Evolutionary conservation across 2,329 filamentous ascomycete species (phyloP), one percentile per base, ranked within the genome.

Genomic region (Clarireedia hainanense): DNA sequence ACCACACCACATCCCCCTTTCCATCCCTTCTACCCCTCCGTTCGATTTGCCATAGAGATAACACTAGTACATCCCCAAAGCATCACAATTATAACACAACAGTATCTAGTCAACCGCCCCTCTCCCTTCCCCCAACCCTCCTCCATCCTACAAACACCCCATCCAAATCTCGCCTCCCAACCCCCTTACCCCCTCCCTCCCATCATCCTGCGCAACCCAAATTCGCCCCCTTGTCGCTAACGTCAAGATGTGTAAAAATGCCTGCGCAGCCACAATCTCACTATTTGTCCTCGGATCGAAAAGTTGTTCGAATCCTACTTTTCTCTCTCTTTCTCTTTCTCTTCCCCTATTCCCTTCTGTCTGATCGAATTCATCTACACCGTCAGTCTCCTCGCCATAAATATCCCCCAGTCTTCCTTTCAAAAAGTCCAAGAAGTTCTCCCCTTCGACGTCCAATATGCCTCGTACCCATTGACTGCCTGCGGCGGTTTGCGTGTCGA

Each of bases 211-310:
- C 59, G 78, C 71, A 5, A 91, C 81, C 17, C 72, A 68, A 46
- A 92, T 72, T 55, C 80, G 69, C 2, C 78, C 78, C 70, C 84
- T 89, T 2, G 83, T 89, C 5, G 81, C 84, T 45, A 94, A 76
- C 10, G 79, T 76, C 14, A 95, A 77, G 2, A 89, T 76, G 68
- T 94, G 88, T 72, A 87, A 81, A 67, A 89, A 86, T 0, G 84
- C 89, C 68, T 91, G 87, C 2, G 87, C 84, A 7, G 86, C 88
- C 12, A 89, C 83, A 30, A 80, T 73, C 43, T 69, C 74, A 30
- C 80, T 81, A 43, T 67, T 65, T 37, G 75, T 71, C 9, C 66
- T 66, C 0, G 82, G 78, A n/a, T 80, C 76, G 46, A 94, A 80
- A 9, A 96, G 72, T 49, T 82, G 74, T 47, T 85, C 81, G 65